These are phyloP conservation scores for Spizellomyces punctatus DNA, from an alignment of 192 early-diverging fungal genomes.

Conservation along the genomic window DNA sequence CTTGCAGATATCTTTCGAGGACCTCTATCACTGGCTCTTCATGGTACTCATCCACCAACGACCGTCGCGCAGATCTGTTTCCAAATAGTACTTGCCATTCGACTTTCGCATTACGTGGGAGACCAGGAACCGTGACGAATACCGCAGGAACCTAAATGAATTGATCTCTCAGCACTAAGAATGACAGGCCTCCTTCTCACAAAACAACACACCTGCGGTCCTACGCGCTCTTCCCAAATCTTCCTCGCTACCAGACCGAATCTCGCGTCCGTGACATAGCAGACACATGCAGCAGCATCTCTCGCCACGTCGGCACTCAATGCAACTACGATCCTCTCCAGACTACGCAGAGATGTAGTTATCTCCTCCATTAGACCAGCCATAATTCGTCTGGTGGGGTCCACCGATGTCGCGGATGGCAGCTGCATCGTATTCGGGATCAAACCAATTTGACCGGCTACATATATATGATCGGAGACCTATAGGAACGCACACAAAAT, in stretches of 20 bases:
- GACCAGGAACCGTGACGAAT: constrained; percentile 58
- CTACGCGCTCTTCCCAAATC: constrained; percentile 34
- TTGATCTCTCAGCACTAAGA: too few species aligned
- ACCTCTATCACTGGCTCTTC: too few species aligned
- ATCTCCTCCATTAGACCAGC: constrained; percentile 48
- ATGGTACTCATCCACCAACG: too few species aligned
- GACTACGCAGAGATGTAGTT: constrained; percentile 55
- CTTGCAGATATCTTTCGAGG: too few species aligned
- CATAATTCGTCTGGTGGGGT: too few species aligned
- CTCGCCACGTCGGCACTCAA: constrained; percentile 24
- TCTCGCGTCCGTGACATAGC: constrained; percentile 52
- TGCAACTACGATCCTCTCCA: constrained; percentile 51
- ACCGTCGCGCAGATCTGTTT: too few species aligned
- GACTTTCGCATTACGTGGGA: constrained; percentile 63
- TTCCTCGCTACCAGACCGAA: constrained; percentile 33
- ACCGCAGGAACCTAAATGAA: constrained; percentile 46
- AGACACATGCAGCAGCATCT: constrained; percentile 54
- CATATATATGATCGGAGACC: constrained; percentile 61
- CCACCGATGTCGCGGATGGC: constrained; percentile 29
- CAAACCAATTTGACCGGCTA: constrained; percentile 82
- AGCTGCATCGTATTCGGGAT: constrained; percentile 65
- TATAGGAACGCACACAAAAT: constrained; percentile 9
- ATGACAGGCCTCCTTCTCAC: too few species aligned
- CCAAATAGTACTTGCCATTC: constrained; percentile 64
- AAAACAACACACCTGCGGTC: too few species aligned